Base-by-base conservation (phyloP, 352 stramenopile species). In the Thalassiosira mediterranea region DNA sequence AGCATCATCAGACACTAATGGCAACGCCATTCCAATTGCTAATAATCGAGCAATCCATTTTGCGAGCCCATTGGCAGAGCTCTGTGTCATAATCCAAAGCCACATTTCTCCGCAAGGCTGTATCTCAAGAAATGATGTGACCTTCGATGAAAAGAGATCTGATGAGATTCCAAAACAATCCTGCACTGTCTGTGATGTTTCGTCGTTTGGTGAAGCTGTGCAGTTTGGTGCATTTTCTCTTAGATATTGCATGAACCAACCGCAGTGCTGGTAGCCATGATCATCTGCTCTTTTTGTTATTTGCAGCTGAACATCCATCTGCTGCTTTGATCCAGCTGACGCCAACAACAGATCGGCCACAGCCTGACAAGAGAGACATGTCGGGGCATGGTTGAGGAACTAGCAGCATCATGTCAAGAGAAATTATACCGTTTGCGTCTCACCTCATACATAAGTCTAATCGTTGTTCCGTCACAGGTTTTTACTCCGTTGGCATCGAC, bases 1-100 rank as follows among this genome's bases (percentile, higher is more conserved):
- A 37, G 79, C 67, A 62, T 90, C 82, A 28, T 62, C 57, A 13
- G 65, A 47, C 53, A 90, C 59, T 37, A 79, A 57, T 31, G 87
- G 87, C 34, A 93, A 61, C 7, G 71, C 84, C 1, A 79, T 65
- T 15, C 84, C 69, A 23, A 87, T 72, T 26, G 75, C 26, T 15
- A 90, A 48, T n/a, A 90, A 48, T 10, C 73, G 48, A 15, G 66
- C 56, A 29, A 66, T 77, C 86, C 86, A 90, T 53, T 72, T 76
- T 8, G 84, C 42, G 2, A 90, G 40, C 5, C 72, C 76, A 25
- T 88, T 74, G 10, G 57, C 58, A 7, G 79, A 63, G 64, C 73
- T 85, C 42, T 78, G 69, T 4, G 78, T 77, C 0, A 77, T 46
- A 48, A 82, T 60, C 15, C 58, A 63, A 42, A 82, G 4, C 19